These are phyloP conservation scores for Paecilomyces dactylethromorphus DNA, from an alignment of 2,329 filamentous ascomycete genomes.

Conservation along the genomic window DNA sequence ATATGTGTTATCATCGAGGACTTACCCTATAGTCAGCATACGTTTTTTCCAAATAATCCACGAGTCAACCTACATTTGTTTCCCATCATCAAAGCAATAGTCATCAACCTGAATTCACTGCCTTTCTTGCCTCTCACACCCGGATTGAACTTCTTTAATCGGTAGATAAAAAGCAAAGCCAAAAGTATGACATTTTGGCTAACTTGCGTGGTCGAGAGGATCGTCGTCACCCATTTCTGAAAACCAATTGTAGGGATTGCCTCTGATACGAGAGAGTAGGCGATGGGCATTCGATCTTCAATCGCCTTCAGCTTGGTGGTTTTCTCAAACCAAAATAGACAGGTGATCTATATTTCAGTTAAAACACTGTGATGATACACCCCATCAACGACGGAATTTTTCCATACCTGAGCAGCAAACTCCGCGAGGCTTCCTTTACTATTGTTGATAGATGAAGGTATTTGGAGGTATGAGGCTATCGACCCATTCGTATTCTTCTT, in stretches of 20 bases:
- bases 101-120: slow-evolving; percentile 87
- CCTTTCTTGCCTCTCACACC: slow-evolving; percentile 84
- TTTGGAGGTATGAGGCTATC: slow-evolving; percentile 53
- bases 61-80: slow-evolving; percentile 70
- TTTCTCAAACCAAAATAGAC: slow-evolving; percentile 95
- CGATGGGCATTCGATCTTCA: slow-evolving; percentile 49
- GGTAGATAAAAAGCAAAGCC: slow-evolving; percentile 85
- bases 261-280: slow-evolving; percentile 56
- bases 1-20: slow-evolving; percentile 97
- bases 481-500: slow-evolving; percentile 26
- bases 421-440: slow-evolving; percentile 71
- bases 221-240: slow-evolving; percentile 86
- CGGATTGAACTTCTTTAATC: slow-evolving; percentile 84
- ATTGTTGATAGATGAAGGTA: slow-evolving; percentile 69
- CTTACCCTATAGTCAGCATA: slow-evolving; percentile 33
- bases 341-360: slow-evolving; percentile 63
- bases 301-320: slow-evolving; percentile 71
- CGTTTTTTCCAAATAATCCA: neutral
- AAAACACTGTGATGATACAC: neutral
- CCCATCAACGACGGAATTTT: neutral
- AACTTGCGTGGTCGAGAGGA: slow-evolving; percentile 90
- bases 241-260: slow-evolving; percentile 75
- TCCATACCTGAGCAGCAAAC: slow-evolving; percentile 70
- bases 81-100: slow-evolving; percentile 92
- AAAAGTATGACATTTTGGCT: slow-evolving; percentile 91